These are phyloP conservation scores for Geotrichum australiense DNA, from an alignment of 1,139 yeast species.

Conservation along the genomic window DNA sequence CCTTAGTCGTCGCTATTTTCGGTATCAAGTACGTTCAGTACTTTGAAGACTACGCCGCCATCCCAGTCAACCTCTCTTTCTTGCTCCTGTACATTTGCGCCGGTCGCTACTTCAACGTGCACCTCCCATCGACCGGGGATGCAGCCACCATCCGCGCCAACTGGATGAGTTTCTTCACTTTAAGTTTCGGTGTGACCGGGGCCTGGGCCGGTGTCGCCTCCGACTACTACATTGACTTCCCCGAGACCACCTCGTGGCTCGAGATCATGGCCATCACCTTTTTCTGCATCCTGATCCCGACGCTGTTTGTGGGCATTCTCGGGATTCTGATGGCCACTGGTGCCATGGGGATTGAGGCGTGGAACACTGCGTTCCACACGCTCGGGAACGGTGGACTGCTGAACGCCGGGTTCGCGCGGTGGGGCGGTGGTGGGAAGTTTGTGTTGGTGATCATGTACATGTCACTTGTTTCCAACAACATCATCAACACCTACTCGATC, in stretches of 20 bases:
- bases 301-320: slow-evolving; percentile 67
- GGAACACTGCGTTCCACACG: slow-evolving; percentile 51
- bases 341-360: slow-evolving; percentile 50
- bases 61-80: slow-evolving; percentile 66
- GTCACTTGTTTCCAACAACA: slow-evolving; percentile 73
- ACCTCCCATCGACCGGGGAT: slow-evolving; percentile 40
- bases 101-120: slow-evolving; percentile 45
- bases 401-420: slow-evolving; percentile 57
- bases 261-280: slow-evolving; percentile 58
- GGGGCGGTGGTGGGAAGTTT: slow-evolving; percentile 79
- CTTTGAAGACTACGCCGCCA: slow-evolving; percentile 61
- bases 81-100: slow-evolving; percentile 63
- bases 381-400: slow-evolving; percentile 77
- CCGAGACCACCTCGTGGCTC: slow-evolving; percentile 58
- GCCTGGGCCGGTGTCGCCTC: slow-evolving; percentile 90
- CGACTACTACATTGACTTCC: slow-evolving; percentile 78
- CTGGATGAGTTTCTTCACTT: slow-evolving; percentile 66
- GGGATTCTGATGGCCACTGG: slow-evolving; percentile 69
- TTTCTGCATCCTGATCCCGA: slow-evolving; percentile 62
- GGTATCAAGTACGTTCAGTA: slow-evolving; percentile 66
- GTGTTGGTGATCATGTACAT: slow-evolving; percentile 60
- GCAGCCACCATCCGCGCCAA: slow-evolving; percentile 50
- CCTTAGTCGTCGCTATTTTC: slow-evolving; percentile 61
- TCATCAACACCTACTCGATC: slow-evolving; percentile 74
- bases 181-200: slow-evolving; percentile 72